Evolutionary conservation across 202 grass and related monocot species (phyloP), one percentile per base, ranked within the genome.

Genomic region (Digitaria exilis): DNA sequence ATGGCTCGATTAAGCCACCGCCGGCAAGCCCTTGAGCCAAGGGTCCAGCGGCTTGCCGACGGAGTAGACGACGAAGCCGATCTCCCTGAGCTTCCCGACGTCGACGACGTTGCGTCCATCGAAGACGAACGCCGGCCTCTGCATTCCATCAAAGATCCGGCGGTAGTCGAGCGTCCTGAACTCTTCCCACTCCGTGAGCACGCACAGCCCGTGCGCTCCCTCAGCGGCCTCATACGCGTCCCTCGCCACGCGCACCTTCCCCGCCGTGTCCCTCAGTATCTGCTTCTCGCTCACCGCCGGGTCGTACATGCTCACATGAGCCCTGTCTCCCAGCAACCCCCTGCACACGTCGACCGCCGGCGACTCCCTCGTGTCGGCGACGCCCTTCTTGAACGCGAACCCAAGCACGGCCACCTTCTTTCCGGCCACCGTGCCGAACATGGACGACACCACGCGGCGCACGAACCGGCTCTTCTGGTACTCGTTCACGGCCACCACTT

Each of bases 391-490:
- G 80, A 92, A 92, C 63, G 84, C 87, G 83, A 92, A 86, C 29
- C 90, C 87, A 5, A 89, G 69, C 45, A 92, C 85, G 41, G 84
- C 90, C 29, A 92, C 88, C 80, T 87, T 89, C 78, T 89, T 89
- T 4, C 90, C 87, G 15, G 90, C 83, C 29, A 92, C 90, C 5
- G 90, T 85, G 74, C 72, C 54, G 76, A 92, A 79, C 90, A 92
- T 89, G 70, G 84, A 78, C 46, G 87, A 52, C 26, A 92, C 88
- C 22, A 89, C 76, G 21, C 83, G 80, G 42, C 86, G 86, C 69
- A 92, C 79, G 76, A 92, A 87, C 76, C 91, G 77, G 19, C 65
- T 39, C 82, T 93, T 90, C 82, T 93, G 87, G 71, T 87, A 90
- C 58, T 93, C 84, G 55, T 93, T 90, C 46, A 90, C 84, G 46